Percentiles rank a stretch among this genome's conserved stretches.
Conservation (phyloP, 108 stramenopile species). For the Cylindrotheca fusiformis region DNA sequence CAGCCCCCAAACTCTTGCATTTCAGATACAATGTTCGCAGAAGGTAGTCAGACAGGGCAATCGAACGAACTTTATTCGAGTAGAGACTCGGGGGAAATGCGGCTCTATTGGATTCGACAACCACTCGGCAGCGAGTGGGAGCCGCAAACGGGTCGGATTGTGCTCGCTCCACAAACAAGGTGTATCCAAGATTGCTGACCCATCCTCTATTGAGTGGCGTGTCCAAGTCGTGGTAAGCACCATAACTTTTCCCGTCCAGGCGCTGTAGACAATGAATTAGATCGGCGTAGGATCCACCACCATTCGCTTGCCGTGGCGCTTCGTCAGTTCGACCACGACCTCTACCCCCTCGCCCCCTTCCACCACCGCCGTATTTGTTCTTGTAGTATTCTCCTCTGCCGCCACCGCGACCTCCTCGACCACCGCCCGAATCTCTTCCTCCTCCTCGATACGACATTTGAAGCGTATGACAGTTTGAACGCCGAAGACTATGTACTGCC, state of each 20-base stretch:
- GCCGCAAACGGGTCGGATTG: constrained; percentile 95
- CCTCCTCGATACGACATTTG: constrained; percentile 9
- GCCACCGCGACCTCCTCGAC: constrained; percentile 27
- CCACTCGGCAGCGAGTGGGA: constrained; percentile 85
- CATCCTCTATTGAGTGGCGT: constrained; percentile 56
- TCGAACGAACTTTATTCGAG: constrained; percentile 59
- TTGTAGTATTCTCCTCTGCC: constrained; percentile 67
- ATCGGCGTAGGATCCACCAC: constrained; percentile 66
- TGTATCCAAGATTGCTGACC: constrained; percentile 46
- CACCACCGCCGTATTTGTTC: constrained; percentile 70
- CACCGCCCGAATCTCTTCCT: constrained; percentile 15
- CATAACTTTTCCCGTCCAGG: constrained; percentile 82
- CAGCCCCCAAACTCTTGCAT: constrained; percentile 76
- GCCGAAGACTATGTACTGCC: background rate
- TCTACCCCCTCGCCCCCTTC: constrained; percentile 28
- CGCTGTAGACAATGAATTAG: constrained; percentile 57
- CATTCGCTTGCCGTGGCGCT: constrained; percentile 6
- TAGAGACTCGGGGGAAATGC: constrained; percentile 70
- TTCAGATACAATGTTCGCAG: constrained; percentile 59
- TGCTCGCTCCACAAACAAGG: constrained; percentile 73
- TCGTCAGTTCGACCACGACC: constrained; percentile 5
- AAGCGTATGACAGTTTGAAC: background rate
- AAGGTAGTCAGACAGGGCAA: constrained; percentile 84
- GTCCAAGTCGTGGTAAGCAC: constrained; percentile 89
- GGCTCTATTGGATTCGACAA: constrained; percentile 55